These are phyloP conservation scores for Trichoderma sp. DNA, from an alignment of 2,329 filamentous ascomycete genomes.

Conservation along the genomic window DNA sequence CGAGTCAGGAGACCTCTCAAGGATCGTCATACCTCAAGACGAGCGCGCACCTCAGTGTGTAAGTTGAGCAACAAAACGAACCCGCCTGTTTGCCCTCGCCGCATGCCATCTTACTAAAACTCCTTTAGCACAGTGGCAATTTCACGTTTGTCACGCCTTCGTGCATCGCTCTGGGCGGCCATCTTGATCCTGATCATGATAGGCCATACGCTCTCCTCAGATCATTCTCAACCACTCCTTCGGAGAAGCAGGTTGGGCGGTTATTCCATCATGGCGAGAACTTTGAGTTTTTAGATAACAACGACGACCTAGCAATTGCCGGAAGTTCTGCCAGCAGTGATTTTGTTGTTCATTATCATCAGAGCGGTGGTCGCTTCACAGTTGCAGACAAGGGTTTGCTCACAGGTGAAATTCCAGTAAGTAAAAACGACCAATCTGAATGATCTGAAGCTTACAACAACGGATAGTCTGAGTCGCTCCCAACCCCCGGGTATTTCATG, in stretches of 20 bases:
- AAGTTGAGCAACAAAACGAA: not conserved
- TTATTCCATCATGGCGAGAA: slow-evolving; percentile 10
- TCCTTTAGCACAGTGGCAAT: slow-evolving; percentile 7
- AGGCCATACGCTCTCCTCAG: not conserved
- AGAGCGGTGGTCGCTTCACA: slow-evolving; percentile 6
- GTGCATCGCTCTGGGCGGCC: slow-evolving; percentile 7
- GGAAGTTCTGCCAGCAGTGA: slow-evolving; percentile 10
- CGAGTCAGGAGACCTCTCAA: not conserved
- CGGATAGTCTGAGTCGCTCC: slow-evolving; percentile 2
- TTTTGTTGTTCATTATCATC: slow-evolving; percentile 12
- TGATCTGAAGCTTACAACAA: not conserved
- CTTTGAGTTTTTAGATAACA: slow-evolving; percentile 3
- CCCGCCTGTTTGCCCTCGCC: no score
- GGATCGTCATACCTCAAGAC: slow-evolving; percentile 13
- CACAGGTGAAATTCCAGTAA: slow-evolving; percentile 21
- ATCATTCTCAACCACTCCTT: not conserved
- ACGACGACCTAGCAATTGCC: slow-evolving; percentile 14
- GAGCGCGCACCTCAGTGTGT: slow-evolving; percentile 21
- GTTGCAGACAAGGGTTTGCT: slow-evolving; percentile 17
- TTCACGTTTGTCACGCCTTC: slow-evolving; percentile 5
- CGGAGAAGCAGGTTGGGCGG: not conserved
- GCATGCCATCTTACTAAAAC: not conserved
- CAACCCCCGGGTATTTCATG: not conserved
- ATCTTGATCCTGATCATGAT: slow-evolving; percentile 2
- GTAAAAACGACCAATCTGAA: not conserved